Evolutionary conservation across 2,329 filamentous ascomycete species (phyloP), one percentile per base, ranked within the genome.

Genomic region (Tolypocladium endophyticum): DNA sequence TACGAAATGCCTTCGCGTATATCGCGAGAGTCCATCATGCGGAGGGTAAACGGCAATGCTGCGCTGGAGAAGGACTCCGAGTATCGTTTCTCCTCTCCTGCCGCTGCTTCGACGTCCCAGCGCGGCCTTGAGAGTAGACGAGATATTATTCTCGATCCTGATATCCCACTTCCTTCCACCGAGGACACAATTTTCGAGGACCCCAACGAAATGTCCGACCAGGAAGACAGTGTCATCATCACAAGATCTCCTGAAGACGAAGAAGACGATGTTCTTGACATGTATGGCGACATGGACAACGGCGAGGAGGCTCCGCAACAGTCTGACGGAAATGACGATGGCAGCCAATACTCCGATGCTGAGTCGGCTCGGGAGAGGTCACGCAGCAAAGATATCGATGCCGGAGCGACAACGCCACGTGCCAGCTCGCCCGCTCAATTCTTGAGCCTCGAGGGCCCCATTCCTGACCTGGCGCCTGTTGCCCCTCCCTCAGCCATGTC

Each of bases 1-100:
- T 88, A 87, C 66, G 80, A 88, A 64, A 76, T 88, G 18, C 90
- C 86, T 23, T 81, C 89, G 14, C 88, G 88, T 59, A 96, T 97
- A 69, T 97, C 93, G 11, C 85, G 93, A 43, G 94, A 97, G 71
- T 96, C 92, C 0, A 97, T 97, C 66, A 79, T 97, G 67, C 87
- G 90, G 58, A 91, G 93, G 63, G 87, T 97, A 59, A 90, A 94
- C 70, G 90, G 81, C 55, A 81, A 79, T 66, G 74, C 79, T 61
- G 66, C 73, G 55, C 78, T 82, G 53, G 82, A 86, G 25, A 75
- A 78, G 61, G 80, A 85, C 58, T 84, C 86, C 4, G 83, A 86
- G 60, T 87, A 84, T 63, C 82, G 82, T 66, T 84, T 87, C 66
- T 86, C 84, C 4, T 86, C 85, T 2, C 83, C 84, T 1, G 75